These are phyloP conservation scores for Lactifluus rugatus DNA, from an alignment of 768 basidiomycete genomes.

Conservation along the genomic window DNA sequence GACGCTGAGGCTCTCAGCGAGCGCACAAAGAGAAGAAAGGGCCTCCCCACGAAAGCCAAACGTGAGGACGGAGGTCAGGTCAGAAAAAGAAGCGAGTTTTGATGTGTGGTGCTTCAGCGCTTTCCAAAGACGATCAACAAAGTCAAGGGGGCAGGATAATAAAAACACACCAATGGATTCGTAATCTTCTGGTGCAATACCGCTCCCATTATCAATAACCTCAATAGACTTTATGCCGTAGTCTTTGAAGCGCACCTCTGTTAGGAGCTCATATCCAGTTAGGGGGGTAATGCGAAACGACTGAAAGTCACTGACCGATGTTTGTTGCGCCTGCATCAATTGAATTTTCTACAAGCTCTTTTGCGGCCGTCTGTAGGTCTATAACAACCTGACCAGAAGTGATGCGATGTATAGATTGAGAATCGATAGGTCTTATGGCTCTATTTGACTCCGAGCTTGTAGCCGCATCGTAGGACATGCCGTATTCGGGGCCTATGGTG, in stretches of 20 bases:
- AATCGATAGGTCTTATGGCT: conserved; percentile 55
- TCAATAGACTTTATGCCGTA: conserved; percentile 77
- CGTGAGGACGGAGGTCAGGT: conserved; percentile 61
- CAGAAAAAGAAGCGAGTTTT: conserved; percentile 68
- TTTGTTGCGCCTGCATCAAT: conserved; percentile 84
- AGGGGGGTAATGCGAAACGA: neutral
- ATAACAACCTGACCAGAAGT: conserved; percentile 94
- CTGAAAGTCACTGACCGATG: conserved; percentile 48
- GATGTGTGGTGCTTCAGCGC: conserved; percentile 92
- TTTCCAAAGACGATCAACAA: conserved; percentile 24
- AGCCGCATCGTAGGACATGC: neutral
- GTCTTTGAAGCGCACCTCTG: conserved; percentile 87
- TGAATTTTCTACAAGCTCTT: conserved; percentile 95
- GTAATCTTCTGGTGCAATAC: conserved; percentile 71
- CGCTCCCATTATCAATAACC: conserved; percentile 86
- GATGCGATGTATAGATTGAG: conserved; percentile 71
- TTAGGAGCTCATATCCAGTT: neutral
- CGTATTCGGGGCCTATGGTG: neutral
- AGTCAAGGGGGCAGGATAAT: neutral
- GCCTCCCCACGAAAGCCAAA: conserved; percentile 98
- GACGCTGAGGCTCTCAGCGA: conserved; percentile 60
- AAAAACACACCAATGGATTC: conserved; percentile 57
- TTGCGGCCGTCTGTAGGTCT: conserved; percentile 87
- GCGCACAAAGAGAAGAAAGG: conserved; percentile 82
- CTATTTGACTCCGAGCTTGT: neutral